Percentiles rank a stretch among this genome's conserved stretches.
Evolutionary conservation across 1,284 basidiomycete species (phyloP).

Genomic region (Puccinia polysora): DNA sequence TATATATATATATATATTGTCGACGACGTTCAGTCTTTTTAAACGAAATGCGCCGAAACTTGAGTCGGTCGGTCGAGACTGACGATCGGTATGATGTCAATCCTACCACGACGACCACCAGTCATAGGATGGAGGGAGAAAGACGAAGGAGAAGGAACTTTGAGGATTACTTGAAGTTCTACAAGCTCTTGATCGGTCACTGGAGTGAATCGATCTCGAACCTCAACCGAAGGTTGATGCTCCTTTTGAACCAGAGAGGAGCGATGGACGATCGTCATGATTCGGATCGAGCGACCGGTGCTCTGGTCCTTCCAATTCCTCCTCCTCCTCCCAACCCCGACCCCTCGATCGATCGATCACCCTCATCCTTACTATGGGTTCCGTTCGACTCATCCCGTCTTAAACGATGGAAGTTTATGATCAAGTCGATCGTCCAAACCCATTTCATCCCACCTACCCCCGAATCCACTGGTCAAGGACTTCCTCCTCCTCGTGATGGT

Average conservation of each 20-base stretch:
- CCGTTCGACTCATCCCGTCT: background rate
- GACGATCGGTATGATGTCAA: background rate
- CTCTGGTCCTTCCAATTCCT: background rate
- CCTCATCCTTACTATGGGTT: background rate
- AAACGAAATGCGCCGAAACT: conserved; percentile 3
- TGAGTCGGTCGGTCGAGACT: background rate
- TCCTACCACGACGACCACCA: too few species aligned
- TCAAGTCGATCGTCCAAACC: background rate
- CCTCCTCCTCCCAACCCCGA: background rate
- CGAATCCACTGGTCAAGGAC: background rate
- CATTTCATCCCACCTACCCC: background rate
- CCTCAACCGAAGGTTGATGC: background rate
- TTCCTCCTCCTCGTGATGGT: background rate
- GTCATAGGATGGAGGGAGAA: background rate
- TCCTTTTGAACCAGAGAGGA: too few species aligned
- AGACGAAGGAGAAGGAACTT: background rate
- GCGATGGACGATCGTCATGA: too few species aligned
- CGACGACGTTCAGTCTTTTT: conserved; percentile 8
- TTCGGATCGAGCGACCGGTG: too few species aligned
- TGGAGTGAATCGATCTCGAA: background rate
- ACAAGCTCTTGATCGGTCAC: background rate
- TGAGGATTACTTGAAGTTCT: background rate
- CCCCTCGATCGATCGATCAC: background rate
- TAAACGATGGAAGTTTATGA: background rate
- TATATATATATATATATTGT: background rate